Evolutionary conservation across 108 stramenopile genomes (phyloP), one percentile per base, ranked within the genome.

Genomic region (Fragilaria radians): DNA sequence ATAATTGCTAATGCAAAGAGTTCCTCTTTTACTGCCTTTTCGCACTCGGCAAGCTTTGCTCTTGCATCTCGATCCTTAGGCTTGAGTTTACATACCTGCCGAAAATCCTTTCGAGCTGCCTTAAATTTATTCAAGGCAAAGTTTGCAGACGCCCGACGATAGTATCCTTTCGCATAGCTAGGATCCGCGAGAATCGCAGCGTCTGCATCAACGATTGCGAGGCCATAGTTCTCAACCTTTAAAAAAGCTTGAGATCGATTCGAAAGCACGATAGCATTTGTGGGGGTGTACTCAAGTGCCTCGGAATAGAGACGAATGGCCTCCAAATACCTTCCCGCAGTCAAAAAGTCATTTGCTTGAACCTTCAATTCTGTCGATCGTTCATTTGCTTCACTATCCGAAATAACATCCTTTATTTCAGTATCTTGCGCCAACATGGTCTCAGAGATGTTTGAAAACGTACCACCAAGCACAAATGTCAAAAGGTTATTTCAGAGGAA

Each of bases 171-270:
- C 57, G 96, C 76, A 64, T 98, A 99, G 0, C 54, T 51, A 2
- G 89, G 77, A 72, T 98, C 97, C n/a, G 95, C 57, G 32, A 71
- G 64, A 42, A 99, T 73, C 9, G 97, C 96, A 21, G 64, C 58
- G 17, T 86, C 89, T 34, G 97, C 96, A 66, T 99, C 98, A 4
- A 59, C 59, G 59, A 97, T 95, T 42, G 98, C 98, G 54, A 94
- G 68, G 0, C 96, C 98, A 67, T 96, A 98, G 52, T 88, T 87
- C 73, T 99, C 98, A 30, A 96, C 74, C 60, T 95, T 94, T 59
- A 97, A 87, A 66, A 89, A 90, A 22, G 95, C 93, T 54, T 95
- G 77, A 4, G 98, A 93, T 1, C 98, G 80, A 73, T 99, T 99
- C 52, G 85, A 86, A 29, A 95, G 68, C 14, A 96, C 73, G 29